Evolutionary conservation across 2,329 filamentous ascomycete genomes (phyloP), one percentile per base, ranked within the genome.

Genomic region (Colletotrichum salicis): DNA sequence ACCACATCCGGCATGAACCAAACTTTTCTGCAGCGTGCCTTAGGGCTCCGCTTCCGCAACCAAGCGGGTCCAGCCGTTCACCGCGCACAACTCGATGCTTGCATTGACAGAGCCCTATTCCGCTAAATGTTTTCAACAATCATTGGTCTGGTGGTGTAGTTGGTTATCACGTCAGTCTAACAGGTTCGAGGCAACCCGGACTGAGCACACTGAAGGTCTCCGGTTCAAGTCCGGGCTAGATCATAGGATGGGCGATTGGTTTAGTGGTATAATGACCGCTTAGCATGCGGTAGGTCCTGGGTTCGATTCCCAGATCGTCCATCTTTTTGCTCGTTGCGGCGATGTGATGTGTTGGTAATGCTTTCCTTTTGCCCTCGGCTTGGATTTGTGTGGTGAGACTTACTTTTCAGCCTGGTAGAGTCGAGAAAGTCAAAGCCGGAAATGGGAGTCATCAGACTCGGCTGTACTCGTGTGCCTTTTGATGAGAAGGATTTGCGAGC

Each of bases 111-210:
- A 27, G 1, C 5, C 10, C 54, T 4, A 55, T 41, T 35, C 12
- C 2, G 1, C 0, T 0, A 0, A 5, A 0, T 0, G 0, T 2
- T 0, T 2, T n/a, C 29, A 71, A 33, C 59, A 71, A 51, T n/a
- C 45, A 51, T 2, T 52, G 69, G 69, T 71, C 60, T 71, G 54
- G 68, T 80, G 77, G 78, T 79, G 78, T 79, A 80, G 83, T 84
- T 84, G 83, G 82, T 84, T 84, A 84, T 84, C 83, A 84, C 83
- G 80, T 84, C 81, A 84, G 82, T 84, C 82, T 84, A 85, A 85
- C 82, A 80, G 13, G 19, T n/a, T 29, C 19, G 31, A 54, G 45
- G 13, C 22, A 3, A 27, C 19, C 33, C 51, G 51, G 8, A 8
- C 22, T 64, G 48, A 2, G 58, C 29, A 64, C 69, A 71, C 69